Conservation (phyloP, 106 monocot genomes). For the Agapanthus africanus region DNA sequence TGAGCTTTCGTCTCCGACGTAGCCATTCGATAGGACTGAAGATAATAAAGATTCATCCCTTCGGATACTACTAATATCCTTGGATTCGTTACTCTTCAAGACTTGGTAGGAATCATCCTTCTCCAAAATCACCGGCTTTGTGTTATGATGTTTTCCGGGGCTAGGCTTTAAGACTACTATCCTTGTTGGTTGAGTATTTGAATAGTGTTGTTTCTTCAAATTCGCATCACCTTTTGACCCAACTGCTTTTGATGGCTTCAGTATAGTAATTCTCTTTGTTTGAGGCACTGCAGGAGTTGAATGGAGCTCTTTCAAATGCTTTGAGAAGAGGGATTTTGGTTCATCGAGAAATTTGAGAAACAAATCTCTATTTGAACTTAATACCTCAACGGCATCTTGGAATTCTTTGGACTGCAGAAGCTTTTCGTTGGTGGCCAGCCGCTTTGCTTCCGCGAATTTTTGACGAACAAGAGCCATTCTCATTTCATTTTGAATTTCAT, state of each 20-base stretch:
- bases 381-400: slow-evolving; percentile 71
- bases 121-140: too few species aligned
- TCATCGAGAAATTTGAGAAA: slow-evolving; percentile 87
- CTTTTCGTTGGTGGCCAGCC: slow-evolving; percentile 58
- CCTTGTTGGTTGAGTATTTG: slow-evolving; percentile 57
- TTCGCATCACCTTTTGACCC: slow-evolving; percentile 11
- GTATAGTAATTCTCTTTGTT: slow-evolving; percentile 43
- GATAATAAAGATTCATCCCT: slow-evolving; percentile 56
- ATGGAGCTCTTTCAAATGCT: slow-evolving; percentile 27
- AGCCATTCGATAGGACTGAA: slow-evolving; percentile 57
- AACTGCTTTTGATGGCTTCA: slow-evolving; percentile 36
- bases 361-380: slow-evolving; percentile 86
- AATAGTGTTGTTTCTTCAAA: slow-evolving; percentile 11
- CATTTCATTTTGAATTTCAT: neutral
- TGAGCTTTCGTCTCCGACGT: slow-evolving; percentile 68
- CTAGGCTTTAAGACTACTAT: slow-evolving; percentile 93
- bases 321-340: slow-evolving; percentile 62
- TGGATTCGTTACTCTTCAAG: slow-evolving; percentile 11
- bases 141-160: slow-evolving; percentile 28
- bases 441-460: slow-evolving; percentile 82
- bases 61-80: slow-evolving; percentile 30
- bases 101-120: slow-evolving; percentile 6
- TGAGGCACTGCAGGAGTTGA: slow-evolving; percentile 16
- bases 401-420: slow-evolving; percentile 77
- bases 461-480: slow-evolving; percentile 66